phyloP scores from a whole-genome alignment of 169 alveolate species.

The Eimeria sp. region DNA sequence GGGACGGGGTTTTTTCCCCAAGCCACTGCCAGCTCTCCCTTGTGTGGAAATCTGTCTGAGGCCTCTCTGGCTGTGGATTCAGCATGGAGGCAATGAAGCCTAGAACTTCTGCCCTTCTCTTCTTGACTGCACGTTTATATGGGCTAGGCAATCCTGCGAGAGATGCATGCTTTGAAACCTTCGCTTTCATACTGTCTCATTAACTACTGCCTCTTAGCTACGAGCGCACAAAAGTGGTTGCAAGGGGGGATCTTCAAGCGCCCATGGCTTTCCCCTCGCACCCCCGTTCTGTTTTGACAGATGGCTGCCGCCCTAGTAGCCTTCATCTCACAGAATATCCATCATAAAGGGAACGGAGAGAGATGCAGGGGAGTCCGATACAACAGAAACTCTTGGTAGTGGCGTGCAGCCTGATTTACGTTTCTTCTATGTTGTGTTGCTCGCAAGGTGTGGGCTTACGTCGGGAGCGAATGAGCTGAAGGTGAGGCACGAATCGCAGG shows the following conservation, averaged over 20 bases:
- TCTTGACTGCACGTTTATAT: not conserved
- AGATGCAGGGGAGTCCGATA: not conserved
- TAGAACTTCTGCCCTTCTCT: not conserved
- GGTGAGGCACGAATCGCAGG: conserved; percentile 25
- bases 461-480: conserved; percentile 42
- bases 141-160: not conserved
- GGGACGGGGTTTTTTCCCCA: not conserved
- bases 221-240: not conserved
- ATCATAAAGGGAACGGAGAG: not conserved
- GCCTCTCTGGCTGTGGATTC: not conserved
- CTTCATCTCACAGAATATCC: not conserved
- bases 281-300: not conserved
- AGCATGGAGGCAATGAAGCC: not conserved
- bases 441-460: conserved; percentile 1
- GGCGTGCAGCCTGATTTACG: not conserved
- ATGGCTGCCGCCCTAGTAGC: not conserved
- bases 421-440: not conserved
- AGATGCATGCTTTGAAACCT: not conserved
- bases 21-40: not conserved
- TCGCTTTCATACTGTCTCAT: not conserved
- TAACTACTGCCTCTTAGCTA: not conserved
- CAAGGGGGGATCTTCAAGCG: not conserved
- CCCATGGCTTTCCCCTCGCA: not conserved
- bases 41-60: not conserved
- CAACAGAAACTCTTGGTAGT: not conserved